Evolutionary conservation across 2,329 filamentous ascomycete genomes (phyloP), one percentile per base, ranked within the genome.

Genomic region (Colletotrichum godetiae): DNA sequence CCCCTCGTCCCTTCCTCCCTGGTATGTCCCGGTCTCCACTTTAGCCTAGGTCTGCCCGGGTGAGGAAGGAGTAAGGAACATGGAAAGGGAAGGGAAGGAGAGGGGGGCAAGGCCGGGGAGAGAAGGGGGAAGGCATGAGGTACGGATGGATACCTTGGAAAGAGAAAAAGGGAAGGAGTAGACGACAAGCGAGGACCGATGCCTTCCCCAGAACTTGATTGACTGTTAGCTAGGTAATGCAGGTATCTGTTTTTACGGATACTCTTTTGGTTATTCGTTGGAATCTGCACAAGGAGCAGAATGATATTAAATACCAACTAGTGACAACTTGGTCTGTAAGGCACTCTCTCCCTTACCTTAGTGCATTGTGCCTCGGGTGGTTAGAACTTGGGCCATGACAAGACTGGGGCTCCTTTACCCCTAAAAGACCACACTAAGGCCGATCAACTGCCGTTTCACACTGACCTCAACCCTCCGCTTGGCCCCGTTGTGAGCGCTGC

Each of bases 361-460:
- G 22, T 65, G 24, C 37, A 13, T 42, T 42, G 22, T 42, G 52
- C 24, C 22, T n/a, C 13, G 31, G 24, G 59, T 49, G 24, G 59
- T 49, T 13, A 49, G 53, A 29, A 29, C 27, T 29, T 29, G 27
- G 27, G 19, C 42, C n/a, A n/a, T 49, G 42, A 22, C 42, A 49
- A 35, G 29, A 37, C 42, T 33, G 37, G 49, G 35, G 37, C 52
- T 42, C 10, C 31, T 68, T 68, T 15, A 35, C 53, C 42, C 66
- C 69, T 53, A 55, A 69, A 59, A 64, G 52, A 55, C 12, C 13
- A 65, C 58, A 22, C 53, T 37, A 63, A 63, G 66, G 69, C 63
- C 69, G 69, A 73, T 73, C 71, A 56, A 27, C 67, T 70, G 71
- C 60, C 71, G 71, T 73, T 73, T 73, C 71, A 73, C 56, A 65